phyloP scores from a whole-genome alignment of 2,329 filamentous ascomycete species.

The Neonectria punicea region DNA sequence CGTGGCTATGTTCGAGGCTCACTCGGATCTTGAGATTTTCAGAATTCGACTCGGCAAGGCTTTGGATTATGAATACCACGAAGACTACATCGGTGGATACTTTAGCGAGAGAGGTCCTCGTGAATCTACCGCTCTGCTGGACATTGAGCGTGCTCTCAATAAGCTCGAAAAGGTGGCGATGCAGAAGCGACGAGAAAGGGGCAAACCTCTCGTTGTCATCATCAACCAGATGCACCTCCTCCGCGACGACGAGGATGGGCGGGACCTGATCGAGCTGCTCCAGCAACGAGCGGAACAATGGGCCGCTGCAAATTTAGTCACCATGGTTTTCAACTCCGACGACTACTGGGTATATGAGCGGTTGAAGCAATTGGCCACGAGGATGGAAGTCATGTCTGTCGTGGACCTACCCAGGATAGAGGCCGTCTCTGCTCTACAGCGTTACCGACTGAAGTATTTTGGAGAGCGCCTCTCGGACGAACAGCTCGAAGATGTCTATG shows the following conservation, averaged over 20 bases:
- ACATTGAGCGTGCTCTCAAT: conserved; percentile 97
- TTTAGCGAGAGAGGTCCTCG: conserved; percentile 94
- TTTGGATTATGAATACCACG: conserved; percentile 95
- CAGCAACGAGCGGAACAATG: conserved; percentile 97
- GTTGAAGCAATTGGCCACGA: conserved; percentile 88
- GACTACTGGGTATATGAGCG: conserved; percentile 99
- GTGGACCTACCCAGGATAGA: conserved; percentile 82
- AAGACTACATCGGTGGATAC: conserved; percentile 96
- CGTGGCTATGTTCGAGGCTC: conserved; percentile 95
- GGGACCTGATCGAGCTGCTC: conserved; percentile 90
- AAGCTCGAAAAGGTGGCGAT: conserved; percentile 97
- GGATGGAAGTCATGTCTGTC: conserved; percentile 93
- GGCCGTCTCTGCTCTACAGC: conserved; percentile 79
- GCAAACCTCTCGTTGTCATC: conserved; percentile 85
- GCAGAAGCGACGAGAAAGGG: conserved; percentile 68
- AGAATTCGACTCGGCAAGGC: conserved; percentile 92
- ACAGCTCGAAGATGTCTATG: conserved; percentile 81
- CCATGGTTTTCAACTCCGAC: conserved; percentile 93
- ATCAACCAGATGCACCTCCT: conserved; percentile 95
- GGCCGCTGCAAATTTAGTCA: conserved; percentile 91
- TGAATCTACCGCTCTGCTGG: conserved; percentile 89
- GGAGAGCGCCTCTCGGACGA: conserved; percentile 65
- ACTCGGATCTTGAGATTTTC: conserved; percentile 95
- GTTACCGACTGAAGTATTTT: conserved; percentile 85
- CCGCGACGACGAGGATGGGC: conserved; percentile 91